A percentile compares a stretch with the other conserved stretches of the same genome.
phyloP scores from a whole-genome alignment of 371 early-diverging fungal genomes.

The Circinella minor region DNA sequence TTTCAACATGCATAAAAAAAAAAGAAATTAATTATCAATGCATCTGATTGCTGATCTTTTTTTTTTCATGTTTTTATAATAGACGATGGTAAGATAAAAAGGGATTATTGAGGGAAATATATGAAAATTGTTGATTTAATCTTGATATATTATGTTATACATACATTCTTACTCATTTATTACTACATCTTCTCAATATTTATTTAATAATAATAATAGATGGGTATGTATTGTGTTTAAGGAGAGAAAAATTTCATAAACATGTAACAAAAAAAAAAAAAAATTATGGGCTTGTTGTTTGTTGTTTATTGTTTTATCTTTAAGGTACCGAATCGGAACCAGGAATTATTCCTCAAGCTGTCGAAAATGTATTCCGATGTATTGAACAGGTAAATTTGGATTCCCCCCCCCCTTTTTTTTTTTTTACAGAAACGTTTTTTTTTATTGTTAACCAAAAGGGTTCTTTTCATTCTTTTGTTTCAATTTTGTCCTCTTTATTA shows the following conservation, averaged over 20 bases:
- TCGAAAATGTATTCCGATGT: constrained; percentile 56
- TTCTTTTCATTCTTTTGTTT: not conserved
- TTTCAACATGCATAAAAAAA: not conserved
- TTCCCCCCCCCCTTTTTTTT: no score
- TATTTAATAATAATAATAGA: not conserved
- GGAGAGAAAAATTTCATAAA: no score
- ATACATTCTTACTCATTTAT: not conserved
- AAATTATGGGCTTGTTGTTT: not conserved
- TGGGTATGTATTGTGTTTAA: not conserved
- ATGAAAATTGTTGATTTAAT: no score
- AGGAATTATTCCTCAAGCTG: constrained; percentile 61
- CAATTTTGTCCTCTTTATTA: not conserved
- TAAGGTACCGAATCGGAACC: constrained; percentile 57
- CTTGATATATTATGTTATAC: not conserved
- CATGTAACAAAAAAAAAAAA: not conserved
- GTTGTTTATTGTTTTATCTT: constrained; percentile 36
- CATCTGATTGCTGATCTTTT: constrained; percentile 6
- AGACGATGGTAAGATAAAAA: constrained; percentile 30
- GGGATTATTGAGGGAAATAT: not conserved
- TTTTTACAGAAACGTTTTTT: no score
- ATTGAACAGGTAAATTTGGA: constrained; percentile 45
- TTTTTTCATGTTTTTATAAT: not conserved
- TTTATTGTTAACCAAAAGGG: no score
- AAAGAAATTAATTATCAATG: not conserved
- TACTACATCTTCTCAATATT: not conserved